phyloP scores from a whole-genome alignment of 495 filamentous ascomycete species.

The Podospora didyma region DNA sequence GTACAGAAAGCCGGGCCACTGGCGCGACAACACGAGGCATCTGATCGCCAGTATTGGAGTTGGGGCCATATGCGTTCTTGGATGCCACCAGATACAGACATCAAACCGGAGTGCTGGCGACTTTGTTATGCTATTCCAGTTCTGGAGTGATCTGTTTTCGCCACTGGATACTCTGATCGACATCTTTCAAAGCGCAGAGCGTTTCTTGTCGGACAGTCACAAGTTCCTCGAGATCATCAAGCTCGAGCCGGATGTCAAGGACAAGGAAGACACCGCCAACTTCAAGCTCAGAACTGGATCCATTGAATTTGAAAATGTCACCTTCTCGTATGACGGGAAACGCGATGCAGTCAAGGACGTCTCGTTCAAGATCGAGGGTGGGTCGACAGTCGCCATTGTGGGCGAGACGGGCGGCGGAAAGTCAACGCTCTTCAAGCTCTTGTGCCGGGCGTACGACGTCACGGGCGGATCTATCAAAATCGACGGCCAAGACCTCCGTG shows the following conservation, averaged over 20 bases:
- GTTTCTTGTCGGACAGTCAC: slow-evolving; percentile 60
- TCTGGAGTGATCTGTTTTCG: slow-evolving; percentile 2
- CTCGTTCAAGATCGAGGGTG: slow-evolving; percentile 43
- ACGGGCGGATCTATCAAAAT: slow-evolving; percentile 74
- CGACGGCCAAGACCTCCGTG: slow-evolving; percentile 71
- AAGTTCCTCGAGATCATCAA: slow-evolving; percentile 57
- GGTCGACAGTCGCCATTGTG: slow-evolving; percentile 51
- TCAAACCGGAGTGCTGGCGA: slow-evolving; percentile 5
- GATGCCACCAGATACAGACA: slow-evolving; percentile 3
- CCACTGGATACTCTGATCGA: slow-evolving; percentile 1
- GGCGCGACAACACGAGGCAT: background rate
- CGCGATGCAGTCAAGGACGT: background rate
- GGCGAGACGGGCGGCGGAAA: slow-evolving; percentile 57
- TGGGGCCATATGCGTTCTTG: slow-evolving; percentile 4
- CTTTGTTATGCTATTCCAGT: slow-evolving; percentile 11
- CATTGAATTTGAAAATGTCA: slow-evolving; percentile 73
- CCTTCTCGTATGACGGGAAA: slow-evolving; percentile 70
- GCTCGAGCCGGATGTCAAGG: slow-evolving; percentile 69
- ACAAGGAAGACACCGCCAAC: slow-evolving; percentile 42
- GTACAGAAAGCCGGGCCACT: background rate
- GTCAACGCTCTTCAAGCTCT: slow-evolving; percentile 48
- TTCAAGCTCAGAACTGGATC: slow-evolving; percentile 68
- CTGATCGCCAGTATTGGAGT: background rate
- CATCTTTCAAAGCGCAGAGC: slow-evolving; percentile 42
- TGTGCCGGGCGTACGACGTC: slow-evolving; percentile 58